phyloP scores from a whole-genome alignment of 2,329 filamentous ascomycete genomes.

The Aspergillus puulaauensis region DNA sequence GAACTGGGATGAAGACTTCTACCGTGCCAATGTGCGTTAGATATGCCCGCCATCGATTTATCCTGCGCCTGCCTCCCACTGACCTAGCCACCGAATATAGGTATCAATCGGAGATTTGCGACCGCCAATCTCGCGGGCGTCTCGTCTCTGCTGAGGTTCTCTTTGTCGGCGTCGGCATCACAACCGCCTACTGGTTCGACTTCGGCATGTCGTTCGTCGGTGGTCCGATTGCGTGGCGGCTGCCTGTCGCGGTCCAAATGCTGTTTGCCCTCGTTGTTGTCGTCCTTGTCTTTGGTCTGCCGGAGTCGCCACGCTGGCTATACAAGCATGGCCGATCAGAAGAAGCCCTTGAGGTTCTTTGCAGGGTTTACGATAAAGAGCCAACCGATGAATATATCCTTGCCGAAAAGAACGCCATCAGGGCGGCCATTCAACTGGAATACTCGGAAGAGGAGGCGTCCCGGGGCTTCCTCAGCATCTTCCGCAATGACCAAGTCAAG shows the following conservation, averaged over 20 bases:
- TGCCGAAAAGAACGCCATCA: too few species aligned
- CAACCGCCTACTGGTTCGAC: conserved; percentile 42
- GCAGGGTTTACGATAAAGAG: too few species aligned
- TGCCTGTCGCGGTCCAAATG: conserved; percentile 26
- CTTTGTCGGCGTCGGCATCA: conserved; percentile 33
- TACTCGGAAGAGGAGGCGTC: too few species aligned
- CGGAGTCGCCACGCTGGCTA: conserved; percentile 23
- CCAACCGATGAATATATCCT: too few species aligned
- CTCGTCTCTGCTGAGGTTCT: conserved; percentile 38
- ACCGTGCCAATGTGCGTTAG: conserved; percentile 29
- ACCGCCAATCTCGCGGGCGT: conserved; percentile 35
- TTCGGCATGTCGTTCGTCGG: conserved; percentile 41
- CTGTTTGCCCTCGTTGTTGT: conserved; percentile 46
- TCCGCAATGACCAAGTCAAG: too few species aligned
- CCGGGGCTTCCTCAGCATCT: too few species aligned
- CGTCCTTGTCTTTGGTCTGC: conserved; percentile 30
- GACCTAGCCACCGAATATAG: too few species aligned
- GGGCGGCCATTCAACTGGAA: too few species aligned
- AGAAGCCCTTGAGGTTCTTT: neutral
- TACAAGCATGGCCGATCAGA: conserved; percentile 11
- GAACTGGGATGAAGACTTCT: conserved; percentile 43
- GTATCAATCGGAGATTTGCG: conserved; percentile 37
- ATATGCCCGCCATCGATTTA: too few species aligned
- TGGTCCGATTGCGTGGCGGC: conserved; percentile 25
- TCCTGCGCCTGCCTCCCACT: too few species aligned